phyloP scores from a whole-genome alignment of 305 asterid genomes.

The Fraxinus nigra region DNA sequence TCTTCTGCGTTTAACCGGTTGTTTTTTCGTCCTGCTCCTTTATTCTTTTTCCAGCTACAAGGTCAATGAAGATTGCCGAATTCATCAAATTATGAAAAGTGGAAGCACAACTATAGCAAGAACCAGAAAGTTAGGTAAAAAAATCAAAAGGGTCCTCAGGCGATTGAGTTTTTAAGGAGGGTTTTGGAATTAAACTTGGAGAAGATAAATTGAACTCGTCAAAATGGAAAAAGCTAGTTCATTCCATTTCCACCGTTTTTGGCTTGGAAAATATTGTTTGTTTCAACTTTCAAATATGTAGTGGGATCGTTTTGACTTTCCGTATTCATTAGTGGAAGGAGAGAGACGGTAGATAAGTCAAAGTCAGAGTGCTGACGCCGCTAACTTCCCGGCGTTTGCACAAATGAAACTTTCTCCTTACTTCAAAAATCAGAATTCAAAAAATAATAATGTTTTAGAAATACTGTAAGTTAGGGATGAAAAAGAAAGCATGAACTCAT shows the following conservation, averaged over 20 bases:
- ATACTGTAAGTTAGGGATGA: neutral
- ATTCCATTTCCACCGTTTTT: neutral
- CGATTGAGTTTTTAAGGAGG: neutral
- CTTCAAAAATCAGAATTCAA: neutral
- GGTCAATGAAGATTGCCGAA: neutral
- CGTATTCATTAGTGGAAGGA: neutral
- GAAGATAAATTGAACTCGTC: neutral
- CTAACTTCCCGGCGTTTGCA: neutral
- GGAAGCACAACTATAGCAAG: neutral
- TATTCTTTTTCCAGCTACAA: neutral
- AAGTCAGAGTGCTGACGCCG: neutral
- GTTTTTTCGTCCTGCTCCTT: neutral
- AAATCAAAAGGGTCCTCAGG: neutral
- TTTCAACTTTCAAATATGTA: neutral
- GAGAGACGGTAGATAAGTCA: neutral
- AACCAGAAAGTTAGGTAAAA: neutral
- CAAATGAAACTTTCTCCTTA: neutral
- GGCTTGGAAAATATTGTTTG: neutral
- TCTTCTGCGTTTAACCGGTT: neutral
- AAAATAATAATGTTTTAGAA: neutral
- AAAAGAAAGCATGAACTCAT: neutral
- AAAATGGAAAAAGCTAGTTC: neutral
- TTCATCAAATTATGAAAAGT: neutral
- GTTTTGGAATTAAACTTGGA: neutral
- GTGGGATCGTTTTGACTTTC: neutral